These are phyloP conservation scores for Fusarium goolgardi DNA, from an alignment of 2,329 filamentous ascomycete genomes.

Conservation along the genomic window DNA sequence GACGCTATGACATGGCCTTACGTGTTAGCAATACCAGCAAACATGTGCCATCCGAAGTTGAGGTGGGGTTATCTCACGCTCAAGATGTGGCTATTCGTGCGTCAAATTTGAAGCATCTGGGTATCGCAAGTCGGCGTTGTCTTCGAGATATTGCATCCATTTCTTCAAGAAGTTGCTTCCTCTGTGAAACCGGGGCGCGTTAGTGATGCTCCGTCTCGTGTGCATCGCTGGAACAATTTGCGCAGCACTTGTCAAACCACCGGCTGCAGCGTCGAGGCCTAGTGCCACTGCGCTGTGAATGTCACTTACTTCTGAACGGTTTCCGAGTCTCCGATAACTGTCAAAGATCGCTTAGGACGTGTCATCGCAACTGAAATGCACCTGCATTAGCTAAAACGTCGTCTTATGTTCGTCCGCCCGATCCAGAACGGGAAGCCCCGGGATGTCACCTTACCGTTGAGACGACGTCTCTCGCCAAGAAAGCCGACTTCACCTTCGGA, in stretches of 20 bases:
- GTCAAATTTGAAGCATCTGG: slow-evolving; percentile 69
- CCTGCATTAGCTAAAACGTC: slow-evolving; percentile 37
- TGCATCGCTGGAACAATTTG: slow-evolving; percentile 36
- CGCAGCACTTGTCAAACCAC: slow-evolving; percentile 33
- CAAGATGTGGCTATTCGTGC: slow-evolving; percentile 27
- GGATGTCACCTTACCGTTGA: slow-evolving; percentile 78
- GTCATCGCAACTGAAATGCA: slow-evolving; percentile 95
- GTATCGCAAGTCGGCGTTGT: slow-evolving; percentile 89
- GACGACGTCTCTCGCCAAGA: slow-evolving; percentile 85
- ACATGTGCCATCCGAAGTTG: neutral
- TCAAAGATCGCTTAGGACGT: slow-evolving; percentile 88
- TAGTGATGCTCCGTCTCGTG: slow-evolving; percentile 40
- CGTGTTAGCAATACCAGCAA: neutral
- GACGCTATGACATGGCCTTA: neutral
- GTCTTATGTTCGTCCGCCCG: slow-evolving; percentile 11
- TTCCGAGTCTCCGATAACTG: slow-evolving; percentile 92
- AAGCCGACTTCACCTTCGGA: slow-evolving; percentile 89
- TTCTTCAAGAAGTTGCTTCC: slow-evolving; percentile 85
- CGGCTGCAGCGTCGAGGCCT: slow-evolving; percentile 19
- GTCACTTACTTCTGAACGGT: slow-evolving; percentile 84
- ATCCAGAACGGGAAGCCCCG: slow-evolving; percentile 9
- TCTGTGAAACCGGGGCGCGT: slow-evolving; percentile 58
- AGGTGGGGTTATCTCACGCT: neutral
- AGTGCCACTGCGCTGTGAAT: slow-evolving; percentile 13
- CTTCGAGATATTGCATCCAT: slow-evolving; percentile 94